phyloP scores from a whole-genome alignment of 768 basidiomycete genomes.

The Xerocomus potaroensis region DNA sequence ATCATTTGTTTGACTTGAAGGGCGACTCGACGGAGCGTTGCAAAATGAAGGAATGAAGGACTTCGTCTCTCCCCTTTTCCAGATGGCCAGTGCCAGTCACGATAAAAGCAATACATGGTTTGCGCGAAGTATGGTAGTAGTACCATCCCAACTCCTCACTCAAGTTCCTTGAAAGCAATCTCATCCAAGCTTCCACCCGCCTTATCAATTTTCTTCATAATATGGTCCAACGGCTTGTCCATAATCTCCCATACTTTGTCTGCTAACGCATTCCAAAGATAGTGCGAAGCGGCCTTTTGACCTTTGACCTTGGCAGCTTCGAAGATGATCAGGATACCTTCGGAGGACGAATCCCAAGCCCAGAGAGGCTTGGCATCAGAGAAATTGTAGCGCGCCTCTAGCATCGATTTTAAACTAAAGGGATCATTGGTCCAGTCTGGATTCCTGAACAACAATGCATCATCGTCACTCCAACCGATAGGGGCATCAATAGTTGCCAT shows the following conservation, averaged over 20 bases:
- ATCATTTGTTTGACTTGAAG: too few relatives aligned
- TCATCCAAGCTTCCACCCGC: background rate
- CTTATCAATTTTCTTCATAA: background rate
- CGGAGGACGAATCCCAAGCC: background rate
- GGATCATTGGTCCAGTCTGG: background rate
- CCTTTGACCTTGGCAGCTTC: background rate
- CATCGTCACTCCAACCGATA: background rate
- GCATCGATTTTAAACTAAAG: background rate
- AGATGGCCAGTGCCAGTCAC: too few relatives aligned
- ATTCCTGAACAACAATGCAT: background rate
- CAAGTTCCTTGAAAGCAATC: too few relatives aligned
- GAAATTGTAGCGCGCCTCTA: background rate
- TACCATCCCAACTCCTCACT: too few relatives aligned
- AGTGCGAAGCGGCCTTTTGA: background rate
- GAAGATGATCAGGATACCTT: background rate
- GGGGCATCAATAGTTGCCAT: background rate
- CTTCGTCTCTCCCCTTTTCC: too few relatives aligned
- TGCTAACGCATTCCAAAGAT: background rate
- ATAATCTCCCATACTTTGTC: background rate
- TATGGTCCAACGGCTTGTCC: background rate
- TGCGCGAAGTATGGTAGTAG: too few relatives aligned
- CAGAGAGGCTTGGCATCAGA: background rate
- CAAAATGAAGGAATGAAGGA: too few relatives aligned
- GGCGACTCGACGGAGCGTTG: too few relatives aligned
- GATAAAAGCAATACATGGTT: too few relatives aligned